Evolutionary conservation across 768 basidiomycete species (phyloP).

Genomic region (Leccinum rimulosum): DNA sequence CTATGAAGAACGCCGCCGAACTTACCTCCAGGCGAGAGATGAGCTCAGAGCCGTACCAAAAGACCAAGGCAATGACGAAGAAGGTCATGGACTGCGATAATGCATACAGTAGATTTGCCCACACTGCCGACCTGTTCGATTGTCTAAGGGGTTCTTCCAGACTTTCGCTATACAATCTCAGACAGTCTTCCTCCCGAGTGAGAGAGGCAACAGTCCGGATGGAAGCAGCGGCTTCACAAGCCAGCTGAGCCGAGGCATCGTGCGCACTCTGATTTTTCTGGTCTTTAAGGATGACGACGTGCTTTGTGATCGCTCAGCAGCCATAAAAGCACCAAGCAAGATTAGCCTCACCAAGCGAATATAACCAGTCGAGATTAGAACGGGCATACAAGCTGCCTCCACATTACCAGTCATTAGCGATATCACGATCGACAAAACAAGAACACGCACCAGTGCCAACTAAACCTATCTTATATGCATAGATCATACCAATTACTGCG

Average conservation of each 20-base stretch:
- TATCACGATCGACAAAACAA: too few species aligned
- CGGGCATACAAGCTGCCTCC: constrained; percentile 56
- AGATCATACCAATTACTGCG: too few species aligned
- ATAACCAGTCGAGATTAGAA: constrained; percentile 73
- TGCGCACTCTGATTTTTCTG: constrained; percentile 78
- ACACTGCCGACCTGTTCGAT: constrained; percentile 65
- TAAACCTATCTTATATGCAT: constrained; percentile 40
- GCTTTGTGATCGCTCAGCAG: constrained; percentile 34
- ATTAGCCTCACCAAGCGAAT: constrained; percentile 64
- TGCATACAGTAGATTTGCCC: constrained; percentile 64
- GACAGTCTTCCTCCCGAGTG: constrained; percentile 82
- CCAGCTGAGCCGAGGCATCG: constrained; percentile 79
- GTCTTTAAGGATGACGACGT: constrained; percentile 87
- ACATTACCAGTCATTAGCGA: not conserved
- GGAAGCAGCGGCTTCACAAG: constrained; percentile 87
- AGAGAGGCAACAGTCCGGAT: constrained; percentile 90
- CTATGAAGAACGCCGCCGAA: constrained; percentile 73
- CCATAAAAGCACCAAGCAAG: not conserved
- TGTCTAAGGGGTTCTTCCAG: constrained; percentile 67
- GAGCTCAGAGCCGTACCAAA: constrained; percentile 72
- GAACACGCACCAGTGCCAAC: constrained; percentile 56
- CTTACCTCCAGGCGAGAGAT: constrained; percentile 39
- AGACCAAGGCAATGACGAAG: constrained; percentile 80
- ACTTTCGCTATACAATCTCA: constrained; percentile 60
- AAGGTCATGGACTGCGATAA: constrained; percentile 74